Conservation (phyloP, 116 monocot genomes). For the Dioscorea cayenensis region DNA sequence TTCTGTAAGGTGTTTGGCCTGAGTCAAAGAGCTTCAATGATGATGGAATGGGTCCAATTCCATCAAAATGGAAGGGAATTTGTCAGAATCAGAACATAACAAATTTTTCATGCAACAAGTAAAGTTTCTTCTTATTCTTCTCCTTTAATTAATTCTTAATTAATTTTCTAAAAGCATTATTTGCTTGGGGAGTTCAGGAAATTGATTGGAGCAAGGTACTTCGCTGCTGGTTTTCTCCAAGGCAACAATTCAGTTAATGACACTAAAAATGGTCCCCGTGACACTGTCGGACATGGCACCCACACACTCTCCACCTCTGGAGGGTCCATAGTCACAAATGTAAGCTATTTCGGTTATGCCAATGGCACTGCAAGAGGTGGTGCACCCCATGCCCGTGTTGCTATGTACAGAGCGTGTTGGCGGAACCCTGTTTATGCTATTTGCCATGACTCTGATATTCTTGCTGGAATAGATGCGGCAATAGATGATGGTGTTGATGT, state of each 20-base stretch:
- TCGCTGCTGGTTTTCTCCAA: conserved; percentile 8
- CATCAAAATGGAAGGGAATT: conserved; percentile 40
- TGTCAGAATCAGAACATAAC: conserved; percentile 30
- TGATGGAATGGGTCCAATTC: conserved; percentile 20
- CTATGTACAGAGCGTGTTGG: conserved; percentile 56
- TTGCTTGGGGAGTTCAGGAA: conserved; percentile 28
- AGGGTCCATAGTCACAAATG: conserved; percentile 5
- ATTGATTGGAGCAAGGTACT: conserved; percentile 71
- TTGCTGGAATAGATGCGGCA: background rate
- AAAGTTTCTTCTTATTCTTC: too few species aligned
- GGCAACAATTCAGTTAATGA: conserved; percentile 12
- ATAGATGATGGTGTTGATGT: background rate
- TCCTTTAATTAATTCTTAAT: too few species aligned
- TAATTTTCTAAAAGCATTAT: too few species aligned
- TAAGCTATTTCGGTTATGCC: conserved; percentile 45
- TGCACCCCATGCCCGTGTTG: conserved; percentile 40
- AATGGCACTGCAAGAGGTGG: conserved; percentile 48
- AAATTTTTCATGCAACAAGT: conserved; percentile 57
- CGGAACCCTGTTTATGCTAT: too few species aligned
- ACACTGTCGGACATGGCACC: conserved; percentile 6
- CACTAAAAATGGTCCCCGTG: conserved; percentile 12
- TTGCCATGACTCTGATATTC: conserved; percentile 10
- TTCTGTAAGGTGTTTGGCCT: conserved; percentile 21
- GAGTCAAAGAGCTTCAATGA: conserved; percentile 23
- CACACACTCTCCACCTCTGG: background rate